Evolutionary conservation across 2,329 filamentous ascomycete genomes (phyloP), one percentile per base, ranked within the genome.

Genomic region (Talaromyces sp.): DNA sequence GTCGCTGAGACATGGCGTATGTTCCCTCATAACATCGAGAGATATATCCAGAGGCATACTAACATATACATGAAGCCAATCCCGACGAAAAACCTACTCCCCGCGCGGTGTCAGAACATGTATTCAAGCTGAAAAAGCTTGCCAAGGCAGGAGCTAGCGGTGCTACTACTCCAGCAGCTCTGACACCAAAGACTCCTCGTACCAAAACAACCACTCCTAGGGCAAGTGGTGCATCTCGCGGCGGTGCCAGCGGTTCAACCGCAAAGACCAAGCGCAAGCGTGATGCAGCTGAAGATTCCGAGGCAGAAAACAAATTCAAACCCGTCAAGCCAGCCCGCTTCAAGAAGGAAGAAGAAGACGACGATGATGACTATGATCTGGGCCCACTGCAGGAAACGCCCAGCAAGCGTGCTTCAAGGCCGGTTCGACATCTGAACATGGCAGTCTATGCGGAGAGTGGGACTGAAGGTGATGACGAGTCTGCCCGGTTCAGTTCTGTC

Each of bases 1-100:
- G 37, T 59, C 2, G n/a, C 52, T 3, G 52, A 55, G 7, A 48
- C 52, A 3, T 59, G 57, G 57, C 57, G 57, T 59, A 6, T 45
- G 57, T 52, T 9, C 31, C 11, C 11, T 51, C n/a, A 51, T 22
- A 19, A n/a, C 46, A 36, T 9, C 17, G 21, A 5, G 11, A 36
- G 15, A 45, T 15, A 10, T 28, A 17, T 5, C 7, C n/a, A 9
- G 7, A 2, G 1, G 22, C 15, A 31, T 11, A 28, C 48, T 51
- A 22, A 51, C 17, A 51, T 15, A 31, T 46, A 22, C 21, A 46
- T 46, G 43, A 28, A 56, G 57, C 53, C 40, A 51, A 54, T 48
- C 21, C 33, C 7, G 35, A 56, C 8, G 57, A 59, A 10, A 43
- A 19, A 13, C 57, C 57, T 10, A 59, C 57, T n/a, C 25, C 52